These are phyloP conservation scores for Aspergillus sp. DNA, from an alignment of 2,329 filamentous ascomycete species.

Conservation along the genomic window DNA sequence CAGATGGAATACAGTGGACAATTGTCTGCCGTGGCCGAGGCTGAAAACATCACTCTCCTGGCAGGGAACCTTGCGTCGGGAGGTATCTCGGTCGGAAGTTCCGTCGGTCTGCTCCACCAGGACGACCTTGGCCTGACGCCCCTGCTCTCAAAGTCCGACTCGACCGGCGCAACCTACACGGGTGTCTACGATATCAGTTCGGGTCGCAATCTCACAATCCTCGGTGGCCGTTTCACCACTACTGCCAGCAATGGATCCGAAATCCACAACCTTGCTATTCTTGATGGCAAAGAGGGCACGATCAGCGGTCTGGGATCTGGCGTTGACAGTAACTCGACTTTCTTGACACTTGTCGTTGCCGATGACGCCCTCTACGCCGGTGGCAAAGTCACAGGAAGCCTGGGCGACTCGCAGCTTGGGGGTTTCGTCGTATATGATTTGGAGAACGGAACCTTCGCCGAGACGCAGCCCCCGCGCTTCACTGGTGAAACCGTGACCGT, in stretches of 20 bases:
- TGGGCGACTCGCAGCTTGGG: conserved; percentile 56
- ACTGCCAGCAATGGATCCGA: conserved; percentile 65
- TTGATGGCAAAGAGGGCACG: conserved; percentile 71
- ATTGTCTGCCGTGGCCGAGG: conserved; percentile 67
- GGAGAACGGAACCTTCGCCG: conserved; percentile 57
- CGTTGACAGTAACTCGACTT: conserved; percentile 69
- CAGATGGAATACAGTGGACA: conserved; percentile 69
- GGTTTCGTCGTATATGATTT: conserved; percentile 83
- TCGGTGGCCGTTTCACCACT: conserved; percentile 83
- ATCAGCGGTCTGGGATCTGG: conserved; percentile 66
- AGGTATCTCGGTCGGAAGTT: conserved; percentile 69
- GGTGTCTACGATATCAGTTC: conserved; percentile 74
- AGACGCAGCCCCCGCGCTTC: conserved; percentile 72
- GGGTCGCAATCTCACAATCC: conserved; percentile 75
- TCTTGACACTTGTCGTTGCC: conserved; percentile 68
- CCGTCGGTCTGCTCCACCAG: conserved; percentile 59
- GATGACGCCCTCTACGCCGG: conserved; percentile 75
- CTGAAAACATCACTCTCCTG: conserved; percentile 62
- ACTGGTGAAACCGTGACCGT: conserved; percentile 70
- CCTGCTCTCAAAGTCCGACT: conserved; percentile 47
- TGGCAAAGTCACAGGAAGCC: conserved; percentile 72
- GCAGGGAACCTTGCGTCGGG: conserved; percentile 81
- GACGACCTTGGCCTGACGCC: conserved; percentile 38
- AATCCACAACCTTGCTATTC: conserved; percentile 77
- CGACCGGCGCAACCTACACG: conserved; percentile 54